Evolutionary conservation across 164 flowering plant genomes (phyloP), one percentile per base, ranked within the genome.

Genomic region (Magnolia changhungtana): DNA sequence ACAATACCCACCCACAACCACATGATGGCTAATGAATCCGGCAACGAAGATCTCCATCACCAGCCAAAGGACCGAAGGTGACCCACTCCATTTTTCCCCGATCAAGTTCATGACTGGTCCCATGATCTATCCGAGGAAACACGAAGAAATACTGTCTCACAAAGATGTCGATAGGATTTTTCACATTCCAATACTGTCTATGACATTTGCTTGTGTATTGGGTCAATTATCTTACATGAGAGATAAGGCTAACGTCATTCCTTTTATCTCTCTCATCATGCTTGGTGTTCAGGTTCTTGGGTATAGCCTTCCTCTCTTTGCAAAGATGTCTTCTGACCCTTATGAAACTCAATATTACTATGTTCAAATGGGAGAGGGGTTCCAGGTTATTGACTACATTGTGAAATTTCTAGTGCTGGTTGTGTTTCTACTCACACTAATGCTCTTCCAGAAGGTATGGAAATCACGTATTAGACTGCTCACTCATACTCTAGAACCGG

Each of bases 251-350:
- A 94, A 92, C 21, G 83, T 83, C 19, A 83, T 87, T 79, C 96
- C 98, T 52, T 95, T 78, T 72, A 83, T 88, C 1, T 92, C 97
- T 50, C 90, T 94, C 55, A 91, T 89, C 74, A 92, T 90, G 95
- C 85, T 94, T 20, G 96, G 92, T 19, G 89, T 90, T 59, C 98
- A 94, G 84, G 92, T 89, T 72, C 77, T 93, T 50, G 98, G 98
- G 19, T 91, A 91, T 72, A 82, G 90, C 79, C 75, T 95, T 78
- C 97, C 92, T 21, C 83, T 95, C 58, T 87, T 90, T 78, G 82
- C 82, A 66, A 80, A 75, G 61, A 73, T 63, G 77, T 73, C 84
- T 37, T 82, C 90, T 16, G 88, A 87, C 50, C 76, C 87, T 67
- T 67, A 85, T 61, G 88, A 84, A 69, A 76, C 67, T 37, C 63